Percentiles rank a stretch among this genome's conserved stretches.
Evolutionary conservation across 257 asterid species (phyloP).

Genomic region (Plantago major): DNA sequence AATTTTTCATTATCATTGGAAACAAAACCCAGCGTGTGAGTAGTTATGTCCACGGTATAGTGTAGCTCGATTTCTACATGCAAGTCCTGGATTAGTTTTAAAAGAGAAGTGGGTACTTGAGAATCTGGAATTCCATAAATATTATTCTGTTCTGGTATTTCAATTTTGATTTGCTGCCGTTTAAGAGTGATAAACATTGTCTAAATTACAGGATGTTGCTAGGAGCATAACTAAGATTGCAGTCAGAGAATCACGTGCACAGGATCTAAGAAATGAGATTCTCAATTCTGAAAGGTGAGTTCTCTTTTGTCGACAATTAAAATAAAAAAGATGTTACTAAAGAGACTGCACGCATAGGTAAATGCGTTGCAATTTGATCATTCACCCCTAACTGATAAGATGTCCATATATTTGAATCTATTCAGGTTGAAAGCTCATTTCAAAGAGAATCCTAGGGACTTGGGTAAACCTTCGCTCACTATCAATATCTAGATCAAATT

Average conservation of each 20-base stretch:
- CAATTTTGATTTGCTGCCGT: not conserved
- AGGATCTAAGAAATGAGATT: conserved; percentile 88
- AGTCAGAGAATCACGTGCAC: conserved; percentile 81
- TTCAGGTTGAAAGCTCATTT: conserved; percentile 91
- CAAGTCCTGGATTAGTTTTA: too few species aligned
- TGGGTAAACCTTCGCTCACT: conserved; percentile 44
- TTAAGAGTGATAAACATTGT: conserved; percentile 4
- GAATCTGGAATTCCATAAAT: too few species aligned
- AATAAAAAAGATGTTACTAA: too few species aligned
- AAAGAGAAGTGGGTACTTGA: too few species aligned
- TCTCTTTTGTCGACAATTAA: not conserved
- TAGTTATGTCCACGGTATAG: too few species aligned
- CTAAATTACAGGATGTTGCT: conserved; percentile 71
- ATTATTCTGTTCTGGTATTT: not conserved
- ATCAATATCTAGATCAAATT: not conserved
- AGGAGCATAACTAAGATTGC: conserved; percentile 84
- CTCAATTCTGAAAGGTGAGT: conserved; percentile 94
- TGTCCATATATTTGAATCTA: conserved; percentile 5
- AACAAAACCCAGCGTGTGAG: too few species aligned
- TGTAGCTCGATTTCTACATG: too few species aligned
- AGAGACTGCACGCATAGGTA: too few species aligned
- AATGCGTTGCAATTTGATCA: too few species aligned
- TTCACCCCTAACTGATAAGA: not conserved
- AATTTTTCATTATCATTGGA: too few species aligned
- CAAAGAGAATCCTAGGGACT: conserved; percentile 85